A percentile compares a stretch with the other conserved stretches of the same genome.
Conservation (phyloP, 345 rosid species). For the Linum trigynum region DNA sequence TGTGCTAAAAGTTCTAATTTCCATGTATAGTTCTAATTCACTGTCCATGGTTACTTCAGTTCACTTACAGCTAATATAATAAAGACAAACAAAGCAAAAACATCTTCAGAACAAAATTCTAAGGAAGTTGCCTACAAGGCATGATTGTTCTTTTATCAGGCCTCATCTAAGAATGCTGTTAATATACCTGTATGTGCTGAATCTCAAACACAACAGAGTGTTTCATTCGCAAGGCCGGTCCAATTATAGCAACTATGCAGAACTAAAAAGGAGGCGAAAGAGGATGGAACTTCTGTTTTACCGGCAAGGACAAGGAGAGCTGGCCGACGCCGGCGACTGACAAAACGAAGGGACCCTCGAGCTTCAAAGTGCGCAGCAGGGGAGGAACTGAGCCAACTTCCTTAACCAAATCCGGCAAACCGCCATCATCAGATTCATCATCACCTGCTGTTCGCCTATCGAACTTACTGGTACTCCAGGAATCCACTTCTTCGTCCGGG, state of each 20-base stretch:
- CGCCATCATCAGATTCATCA: not conserved
- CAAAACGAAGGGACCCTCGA: slow-evolving; percentile 65
- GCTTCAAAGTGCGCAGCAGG: slow-evolving; percentile 34
- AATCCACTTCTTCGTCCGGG: slow-evolving; percentile 41
- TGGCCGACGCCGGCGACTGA: slow-evolving; percentile 27
- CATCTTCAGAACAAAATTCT: too few relatives aligned
- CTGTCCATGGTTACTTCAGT: too few relatives aligned
- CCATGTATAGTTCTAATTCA: too few relatives aligned
- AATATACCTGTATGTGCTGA: too few relatives aligned
- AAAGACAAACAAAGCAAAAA: too few relatives aligned
- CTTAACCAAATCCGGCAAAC: slow-evolving; percentile 29
- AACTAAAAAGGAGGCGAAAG: not conserved
- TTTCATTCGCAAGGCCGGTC: not conserved
- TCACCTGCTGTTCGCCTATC: slow-evolving; percentile 4
- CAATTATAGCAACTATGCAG: not conserved
- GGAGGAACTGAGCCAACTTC: slow-evolving; percentile 27
- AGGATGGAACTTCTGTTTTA: slow-evolving; percentile 8
- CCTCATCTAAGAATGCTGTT: too few relatives aligned
- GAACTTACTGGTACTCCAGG: slow-evolving; percentile 33
- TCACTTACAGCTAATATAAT: too few relatives aligned
- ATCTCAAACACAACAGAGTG: too few relatives aligned
- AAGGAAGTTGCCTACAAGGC: too few relatives aligned
- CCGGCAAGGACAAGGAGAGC: slow-evolving; percentile 53
- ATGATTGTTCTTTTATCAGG: too few relatives aligned
- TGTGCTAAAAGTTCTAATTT: too few relatives aligned